A percentile compares a stretch with the other conserved stretches of the same genome.
phyloP scores from a whole-genome alignment of 345 rosid species.

The Eucalyptus marginata region DNA sequence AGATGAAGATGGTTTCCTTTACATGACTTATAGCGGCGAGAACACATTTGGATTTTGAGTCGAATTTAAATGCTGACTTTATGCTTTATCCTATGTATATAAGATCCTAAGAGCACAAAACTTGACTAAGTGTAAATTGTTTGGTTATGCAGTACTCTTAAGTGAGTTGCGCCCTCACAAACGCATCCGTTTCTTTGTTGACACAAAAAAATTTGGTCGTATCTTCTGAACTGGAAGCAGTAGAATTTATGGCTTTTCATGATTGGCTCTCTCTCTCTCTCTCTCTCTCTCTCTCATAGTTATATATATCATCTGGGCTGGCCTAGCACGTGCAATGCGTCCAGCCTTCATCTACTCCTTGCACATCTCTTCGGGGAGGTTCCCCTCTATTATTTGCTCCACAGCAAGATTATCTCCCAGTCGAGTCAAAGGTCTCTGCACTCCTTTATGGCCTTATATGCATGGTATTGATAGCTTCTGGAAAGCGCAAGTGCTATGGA shows the following conservation, averaged over 20 bases:
- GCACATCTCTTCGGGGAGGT: not conserved
- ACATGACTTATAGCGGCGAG: conserved; percentile 63
- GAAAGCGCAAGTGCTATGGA: not conserved
- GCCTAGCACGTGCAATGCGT: not conserved
- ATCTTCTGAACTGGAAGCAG: not conserved
- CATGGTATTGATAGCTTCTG: not conserved
- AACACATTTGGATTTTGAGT: conserved; percentile 41
- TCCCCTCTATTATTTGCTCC: not conserved
- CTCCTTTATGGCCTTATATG: not conserved
- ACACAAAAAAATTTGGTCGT: not conserved
- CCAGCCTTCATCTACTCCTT: not conserved
- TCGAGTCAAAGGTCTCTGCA: not conserved
- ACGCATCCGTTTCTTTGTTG: not conserved
- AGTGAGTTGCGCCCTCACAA: not conserved
- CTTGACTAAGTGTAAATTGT: not conserved
- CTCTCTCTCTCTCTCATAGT: not conserved
- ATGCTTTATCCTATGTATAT: not conserved
- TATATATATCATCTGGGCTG: not conserved
- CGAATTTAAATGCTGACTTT: not conserved
- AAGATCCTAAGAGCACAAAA: not conserved
- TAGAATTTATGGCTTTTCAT: not conserved
- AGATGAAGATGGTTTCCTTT: conserved; percentile 62
- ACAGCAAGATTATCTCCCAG: not conserved
- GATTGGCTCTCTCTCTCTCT: not conserved
- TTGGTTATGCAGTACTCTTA: not conserved